Conservation (phyloP, 768 basidiomycete genomes). For the Lentinula lateritia region DNA sequence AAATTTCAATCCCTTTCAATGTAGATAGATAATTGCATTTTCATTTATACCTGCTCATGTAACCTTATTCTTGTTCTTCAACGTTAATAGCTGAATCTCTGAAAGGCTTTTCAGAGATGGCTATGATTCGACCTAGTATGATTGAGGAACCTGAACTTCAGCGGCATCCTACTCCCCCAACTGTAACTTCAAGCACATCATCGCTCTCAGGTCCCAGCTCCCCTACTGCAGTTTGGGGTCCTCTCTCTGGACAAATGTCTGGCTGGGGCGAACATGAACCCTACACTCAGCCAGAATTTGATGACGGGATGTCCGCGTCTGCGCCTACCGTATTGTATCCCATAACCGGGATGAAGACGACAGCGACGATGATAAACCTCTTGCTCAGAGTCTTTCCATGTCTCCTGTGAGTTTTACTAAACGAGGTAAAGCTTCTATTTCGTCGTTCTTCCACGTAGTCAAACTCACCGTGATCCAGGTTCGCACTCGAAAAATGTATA, state of each 20-base stretch:
- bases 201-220: not conserved
- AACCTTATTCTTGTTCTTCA: not conserved
- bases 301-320: slow-evolving; percentile 15
- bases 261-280: slow-evolving; percentile 47
- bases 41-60: not conserved
- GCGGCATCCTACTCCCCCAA: slow-evolving; percentile 9
- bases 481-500: slow-evolving; percentile 84
- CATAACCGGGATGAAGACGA: slow-evolving; percentile 41
- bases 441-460: too few relatives aligned
- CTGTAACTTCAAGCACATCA: not conserved
- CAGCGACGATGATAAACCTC: slow-evolving; percentile 62
- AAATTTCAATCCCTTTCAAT: too few relatives aligned
- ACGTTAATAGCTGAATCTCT: slow-evolving; percentile 7
- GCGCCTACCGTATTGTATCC: slow-evolving; percentile 13
- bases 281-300: slow-evolving; percentile 21
- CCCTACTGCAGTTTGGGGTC: slow-evolving; percentile 12
- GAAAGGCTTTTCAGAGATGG: slow-evolving; percentile 33
- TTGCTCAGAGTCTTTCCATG: slow-evolving; percentile 21
- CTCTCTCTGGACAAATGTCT: slow-evolving; percentile 7
- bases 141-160: slow-evolving; percentile 24
- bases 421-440: slow-evolving; percentile 23
- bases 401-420: slow-evolving; percentile 1
- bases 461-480: not conserved
- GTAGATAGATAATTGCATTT: not conserved
- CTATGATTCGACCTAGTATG: slow-evolving; percentile 33